phyloP scores from a whole-genome alignment of 106 monocot species.

The Alisma plantagoaquatica region DNA sequence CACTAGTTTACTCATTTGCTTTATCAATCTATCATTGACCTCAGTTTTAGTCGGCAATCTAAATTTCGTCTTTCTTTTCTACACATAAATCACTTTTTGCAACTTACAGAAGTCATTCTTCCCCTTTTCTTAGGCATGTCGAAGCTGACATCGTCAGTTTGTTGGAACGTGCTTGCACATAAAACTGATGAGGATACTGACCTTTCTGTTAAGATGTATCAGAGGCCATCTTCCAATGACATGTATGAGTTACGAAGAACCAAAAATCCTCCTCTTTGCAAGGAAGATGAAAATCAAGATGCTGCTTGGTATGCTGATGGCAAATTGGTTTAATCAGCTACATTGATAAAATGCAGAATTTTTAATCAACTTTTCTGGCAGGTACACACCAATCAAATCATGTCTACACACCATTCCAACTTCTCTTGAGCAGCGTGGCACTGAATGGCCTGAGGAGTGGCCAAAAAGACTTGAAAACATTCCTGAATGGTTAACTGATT shows the following conservation, averaged over 20 bases:
- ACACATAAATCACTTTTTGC: no score
- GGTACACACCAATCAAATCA: constrained; percentile 58
- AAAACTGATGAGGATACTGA: constrained; percentile 75
- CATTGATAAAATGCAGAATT: neutral
- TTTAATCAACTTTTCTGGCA: constrained; percentile 10
- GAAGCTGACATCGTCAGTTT: constrained; percentile 48
- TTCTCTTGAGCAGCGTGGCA: constrained; percentile 67
- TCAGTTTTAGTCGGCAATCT: no score
- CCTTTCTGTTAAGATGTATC: constrained; percentile 64
- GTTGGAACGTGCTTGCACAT: constrained; percentile 77
- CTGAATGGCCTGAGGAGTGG: constrained; percentile 97
- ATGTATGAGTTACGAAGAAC: constrained; percentile 62
- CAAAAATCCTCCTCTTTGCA: constrained; percentile 75
- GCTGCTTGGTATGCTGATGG: constrained; percentile 40
- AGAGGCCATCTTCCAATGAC: constrained; percentile 89
- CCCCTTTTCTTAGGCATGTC: constrained; percentile 48
- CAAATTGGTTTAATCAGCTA: neutral
- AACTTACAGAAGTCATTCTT: no score
- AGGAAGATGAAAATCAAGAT: constrained; percentile 58
- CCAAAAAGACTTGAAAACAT: constrained; percentile 77
- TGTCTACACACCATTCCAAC: constrained; percentile 76
- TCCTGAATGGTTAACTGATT: constrained; percentile 83
- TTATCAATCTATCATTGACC: no score
- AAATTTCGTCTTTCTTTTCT: no score
- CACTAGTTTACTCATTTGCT: no score